A percentile compares a stretch with the other conserved stretches of the same genome.
These are phyloP conservation scores for Ananas comosus DNA, from an alignment of 176 grass and related monocot genomes.

Conservation along the genomic window DNA sequence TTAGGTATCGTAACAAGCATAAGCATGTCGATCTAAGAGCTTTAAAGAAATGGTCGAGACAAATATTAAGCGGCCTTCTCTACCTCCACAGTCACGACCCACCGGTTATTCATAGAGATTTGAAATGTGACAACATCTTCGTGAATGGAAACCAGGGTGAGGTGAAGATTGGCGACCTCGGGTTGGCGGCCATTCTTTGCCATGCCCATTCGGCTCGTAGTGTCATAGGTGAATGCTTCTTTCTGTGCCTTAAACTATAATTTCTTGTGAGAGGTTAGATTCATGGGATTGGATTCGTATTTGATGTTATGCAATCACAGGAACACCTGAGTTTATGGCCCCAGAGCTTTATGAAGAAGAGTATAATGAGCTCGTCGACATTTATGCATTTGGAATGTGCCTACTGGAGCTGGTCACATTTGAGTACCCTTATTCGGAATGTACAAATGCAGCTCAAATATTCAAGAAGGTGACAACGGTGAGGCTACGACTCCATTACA, in stretches of 20 bases:
- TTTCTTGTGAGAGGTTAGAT: neutral
- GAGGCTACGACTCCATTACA: constrained; percentile 19
- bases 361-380: constrained; percentile 73
- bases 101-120: constrained; percentile 62
- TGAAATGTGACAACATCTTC: constrained; percentile 81
- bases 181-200: constrained; percentile 61
- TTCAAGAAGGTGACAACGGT: constrained; percentile 65
- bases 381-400: constrained; percentile 82
- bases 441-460: constrained; percentile 71
- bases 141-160: constrained; percentile 79
- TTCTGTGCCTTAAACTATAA: neutral
- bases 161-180: constrained; percentile 77
- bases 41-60: constrained; percentile 77
- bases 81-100: constrained; percentile 80
- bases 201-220: constrained; percentile 72
- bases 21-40: constrained; percentile 68
- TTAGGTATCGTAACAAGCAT: constrained; percentile 73
- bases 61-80: constrained; percentile 66
- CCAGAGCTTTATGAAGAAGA: constrained; percentile 75
- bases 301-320: constrained; percentile 17
- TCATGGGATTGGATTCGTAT: constrained; percentile 19
- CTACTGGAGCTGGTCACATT: constrained; percentile 79
- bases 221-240: constrained; percentile 43
- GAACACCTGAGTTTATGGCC: constrained; percentile 82
- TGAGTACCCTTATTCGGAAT: constrained; percentile 77